Evolutionary conservation across 2,329 filamentous ascomycete species (phyloP), one percentile per base, ranked within the genome.

Genomic region (Penicillium fuscoglaucum): DNA sequence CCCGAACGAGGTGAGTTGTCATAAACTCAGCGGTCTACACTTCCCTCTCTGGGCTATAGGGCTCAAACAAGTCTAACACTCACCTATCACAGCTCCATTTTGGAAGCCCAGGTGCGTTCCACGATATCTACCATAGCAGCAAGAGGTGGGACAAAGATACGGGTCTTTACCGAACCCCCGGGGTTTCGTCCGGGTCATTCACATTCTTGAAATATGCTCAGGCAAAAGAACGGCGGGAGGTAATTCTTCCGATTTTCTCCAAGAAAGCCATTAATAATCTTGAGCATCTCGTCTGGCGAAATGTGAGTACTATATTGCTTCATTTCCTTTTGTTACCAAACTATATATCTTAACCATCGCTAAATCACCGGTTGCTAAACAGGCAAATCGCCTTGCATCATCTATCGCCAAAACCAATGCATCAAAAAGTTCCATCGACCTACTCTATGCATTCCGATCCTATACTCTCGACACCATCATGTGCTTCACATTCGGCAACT

Each of bases 111-210:
- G 29, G 39, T 24, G 57, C 57, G 15, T 59, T 59, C 28, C 57
- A 56, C 37, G 57, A 59, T 51, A 59, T 59, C 31, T 59, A 59
- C 17, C 46, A 59, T 41, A 45, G 46, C 46, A 59, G 57, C 52
- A 59, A 56, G n/a, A 55, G 52, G 35, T 59, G 57, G 57, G 57
- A 59, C 45, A 59, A 59, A 13, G 57, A 59, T 26, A 24, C 52
- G n/a, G 57, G 57, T 15, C 57, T 59, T 39, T 59, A 59, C 24
- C 47, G 57, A 50, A 59, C 57, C 4, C 57, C 57, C 15, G 57
- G 57, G 2, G 57, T 59, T 15, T 24, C 57, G 4, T 44, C 52
- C 12, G 52, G 46, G 33, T 59, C 57, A 12, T 59, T 59, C n/a
- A 53, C 55, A 31, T 59, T 59, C 15, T 40, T 59, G 21, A 59